These are phyloP conservation scores for Salicornia ramosissima DNA, from an alignment of 148 eudicot genomes.

Conservation along the genomic window DNA sequence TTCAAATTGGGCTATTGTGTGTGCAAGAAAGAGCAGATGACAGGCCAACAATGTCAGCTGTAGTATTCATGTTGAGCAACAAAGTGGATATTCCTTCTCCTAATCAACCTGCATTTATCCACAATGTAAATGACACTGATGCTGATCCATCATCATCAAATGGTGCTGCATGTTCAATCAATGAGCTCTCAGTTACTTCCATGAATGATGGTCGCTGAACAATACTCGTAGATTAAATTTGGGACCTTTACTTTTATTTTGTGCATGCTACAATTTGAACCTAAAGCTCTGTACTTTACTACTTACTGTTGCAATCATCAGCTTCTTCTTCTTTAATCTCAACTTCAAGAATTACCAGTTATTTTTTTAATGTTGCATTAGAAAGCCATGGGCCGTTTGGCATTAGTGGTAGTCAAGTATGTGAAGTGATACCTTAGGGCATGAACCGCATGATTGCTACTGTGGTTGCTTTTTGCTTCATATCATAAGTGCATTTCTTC, in stretches of 20 bases:
- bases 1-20: conserved; percentile 46
- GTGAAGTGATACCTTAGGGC: too few relatives aligned
- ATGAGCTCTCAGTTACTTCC: conserved; percentile 17
- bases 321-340: conserved; percentile 14
- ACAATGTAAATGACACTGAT: conserved; percentile 20
- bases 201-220: conserved; percentile 30
- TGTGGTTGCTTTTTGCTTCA: too few relatives aligned
- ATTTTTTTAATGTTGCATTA: not conserved
- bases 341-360: conserved; percentile 9
- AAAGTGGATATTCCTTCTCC: conserved; percentile 39
- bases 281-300: too few relatives aligned
- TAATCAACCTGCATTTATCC: conserved; percentile 43
- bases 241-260: too few relatives aligned
- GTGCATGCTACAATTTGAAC: too few relatives aligned
- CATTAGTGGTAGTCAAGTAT: too few relatives aligned
- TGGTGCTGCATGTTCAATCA: conserved; percentile 23
- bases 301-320: too few relatives aligned
- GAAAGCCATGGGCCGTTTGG: too few relatives aligned
- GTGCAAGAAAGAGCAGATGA: conserved; percentile 47
- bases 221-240: too few relatives aligned
- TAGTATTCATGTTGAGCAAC: conserved; percentile 42
- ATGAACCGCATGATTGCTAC: too few relatives aligned
- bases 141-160: conserved; percentile 33
- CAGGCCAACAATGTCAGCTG: conserved; percentile 49
- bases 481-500: too few relatives aligned